Base-by-base conservation (phyloP, 495 filamentous ascomycete species). In the Pyronema omphalodes region DNA sequence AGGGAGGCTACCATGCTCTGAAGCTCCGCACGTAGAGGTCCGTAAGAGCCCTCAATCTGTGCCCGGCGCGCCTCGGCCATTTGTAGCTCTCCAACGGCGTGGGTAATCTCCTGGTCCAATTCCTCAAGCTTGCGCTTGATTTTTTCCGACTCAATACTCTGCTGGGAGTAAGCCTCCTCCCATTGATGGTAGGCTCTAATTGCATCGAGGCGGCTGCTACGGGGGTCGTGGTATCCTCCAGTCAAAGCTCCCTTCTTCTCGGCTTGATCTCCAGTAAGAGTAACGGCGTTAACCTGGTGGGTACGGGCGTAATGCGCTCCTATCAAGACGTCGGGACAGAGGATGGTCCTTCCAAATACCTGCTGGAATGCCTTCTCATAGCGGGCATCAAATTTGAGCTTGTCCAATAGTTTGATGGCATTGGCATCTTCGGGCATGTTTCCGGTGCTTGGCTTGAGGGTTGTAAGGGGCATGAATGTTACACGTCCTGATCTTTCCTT, bases 241-340 rank as follows among this genome's bases (percentile, higher is more conserved):
- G 84, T 93, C 70, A 96, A 76, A 1, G 88, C 91, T 67, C 91
- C 91, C 58, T 88, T 81, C 71, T 88, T 94, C 68, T 95, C 88
- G 1, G 86, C 82, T 45, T 82, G 82, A 67, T 99, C 91, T 62
- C 91, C 91, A 15, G 94, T 87, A 7, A 85, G 84, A 0, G 91
- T 99, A 55, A 96, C 93, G 18, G 86, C 89, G 61, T 82, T 88
- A 37, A 96, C 81, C 33, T 82, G 83, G 56, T 96, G 88, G 54
- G 80, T 88, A 58, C 89, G 77, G 9, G 91, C 85, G 62, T 94
- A 95, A 61, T 93, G 84, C 7, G 83, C 76, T 6, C 86, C 87
- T 51, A 94, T 76, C 43, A 82, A 74, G 12, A 99, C 71, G 61
- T 84, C 89, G 3, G 88, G 88, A 58, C 93, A 96, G 57, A 99